Base-by-base conservation (phyloP, 169 alveolate species). In the Plasmodium gallinaceum region DNA sequence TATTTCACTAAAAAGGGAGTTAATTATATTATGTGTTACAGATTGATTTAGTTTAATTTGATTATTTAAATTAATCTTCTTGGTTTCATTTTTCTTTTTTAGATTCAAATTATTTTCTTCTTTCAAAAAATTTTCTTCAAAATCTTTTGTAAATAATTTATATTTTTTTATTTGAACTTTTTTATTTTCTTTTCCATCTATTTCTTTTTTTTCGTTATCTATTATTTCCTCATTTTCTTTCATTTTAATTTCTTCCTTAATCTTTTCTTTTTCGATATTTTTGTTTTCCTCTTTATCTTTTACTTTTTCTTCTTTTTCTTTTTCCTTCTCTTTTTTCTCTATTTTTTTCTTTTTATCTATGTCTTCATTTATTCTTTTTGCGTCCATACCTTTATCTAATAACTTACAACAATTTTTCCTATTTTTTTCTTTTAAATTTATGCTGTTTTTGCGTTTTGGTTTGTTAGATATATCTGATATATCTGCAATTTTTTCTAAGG, bases 101-200 rank as follows among this genome's bases (percentile, higher is more conserved):
- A 66, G 39, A 14, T 86, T 60, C 22, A 86, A 58, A 69, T 66
- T 74, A 20, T 68, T 68, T 3, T 86, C 92, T 60, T 86, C 92
- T 18, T 70, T 69, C 70, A 86, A 45, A 60, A 70, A 86, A 86
- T 86, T 73, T 20, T 86, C 76, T 51, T 86, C 92, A 52, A 86
- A 86, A 51, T 86, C 92, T 86, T 86, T 86, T 12, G 92, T 86
- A 86, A 86, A 86, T 60, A 86, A 62, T 51, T 86, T 86, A 71
- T 86, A 86, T 45, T 64, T 45, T 71, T 83, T 83, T 24, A 69
- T 60, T 6, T 64, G 68, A 10, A 58, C 64, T 46, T 32, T 65
- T 78, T 37, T 51, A 61, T 51, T 68, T 45, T 80, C 80, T 14
- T 54, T 45, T 12, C 68, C 90, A 24, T 24, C 48, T 45, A 52